Percentiles rank a stretch among this genome's conserved stretches.
phyloP scores from a whole-genome alignment of 345 rosid species.

The Eutrema heterophyllum region DNA sequence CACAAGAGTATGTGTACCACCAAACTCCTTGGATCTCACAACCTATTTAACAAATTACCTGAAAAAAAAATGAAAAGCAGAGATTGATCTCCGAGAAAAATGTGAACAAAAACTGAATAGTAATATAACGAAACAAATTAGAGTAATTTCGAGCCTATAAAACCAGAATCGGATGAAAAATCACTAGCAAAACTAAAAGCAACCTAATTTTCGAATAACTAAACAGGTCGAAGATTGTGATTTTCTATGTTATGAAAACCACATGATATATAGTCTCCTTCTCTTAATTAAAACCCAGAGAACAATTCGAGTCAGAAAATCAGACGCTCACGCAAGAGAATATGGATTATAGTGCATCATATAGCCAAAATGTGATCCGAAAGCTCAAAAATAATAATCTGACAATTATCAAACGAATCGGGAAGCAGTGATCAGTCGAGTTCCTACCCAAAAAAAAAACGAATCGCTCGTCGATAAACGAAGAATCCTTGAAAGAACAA shows the following conservation, averaged over 20 bases:
- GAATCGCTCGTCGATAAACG: background rate
- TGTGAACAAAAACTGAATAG: background rate
- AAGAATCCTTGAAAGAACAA: background rate
- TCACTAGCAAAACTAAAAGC: background rate
- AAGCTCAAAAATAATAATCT: background rate
- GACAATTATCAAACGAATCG: background rate
- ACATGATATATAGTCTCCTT: background rate
- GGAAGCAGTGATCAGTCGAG: conserved; percentile 1
- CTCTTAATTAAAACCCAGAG: background rate
- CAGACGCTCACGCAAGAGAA: background rate
- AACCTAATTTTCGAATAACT: background rate
- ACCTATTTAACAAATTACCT: conserved; percentile 1
- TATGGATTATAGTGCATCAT: background rate
- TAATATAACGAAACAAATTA: background rate
- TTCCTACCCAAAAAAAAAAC: background rate
- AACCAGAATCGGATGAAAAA: background rate
- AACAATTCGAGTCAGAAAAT: background rate
- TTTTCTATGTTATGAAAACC: background rate
- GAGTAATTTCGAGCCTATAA: background rate
- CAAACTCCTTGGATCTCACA: background rate
- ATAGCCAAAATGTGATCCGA: background rate
- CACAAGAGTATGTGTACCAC: background rate
- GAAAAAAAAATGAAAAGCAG: background rate
- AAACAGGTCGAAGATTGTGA: background rate
- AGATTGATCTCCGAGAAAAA: background rate